A percentile compares a stretch with the other conserved stretches of the same genome.
These are phyloP conservation scores for Apiospora aurea DNA, from an alignment of 2,329 filamentous ascomycete species.

Conservation along the genomic window DNA sequence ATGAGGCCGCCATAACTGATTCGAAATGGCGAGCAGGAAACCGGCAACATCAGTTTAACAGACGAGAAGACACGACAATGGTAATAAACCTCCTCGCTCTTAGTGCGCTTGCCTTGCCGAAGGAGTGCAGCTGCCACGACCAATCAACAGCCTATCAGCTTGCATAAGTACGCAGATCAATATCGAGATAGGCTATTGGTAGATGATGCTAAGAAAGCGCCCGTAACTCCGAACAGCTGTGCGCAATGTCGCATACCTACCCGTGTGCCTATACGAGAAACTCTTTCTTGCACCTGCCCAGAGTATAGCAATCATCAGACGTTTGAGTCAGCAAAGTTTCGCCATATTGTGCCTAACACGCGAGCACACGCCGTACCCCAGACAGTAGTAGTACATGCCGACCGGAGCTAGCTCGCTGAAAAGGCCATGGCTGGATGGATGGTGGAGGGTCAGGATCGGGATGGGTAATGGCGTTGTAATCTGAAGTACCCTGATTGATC, in stretches of 20 bases:
- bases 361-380: neutral
- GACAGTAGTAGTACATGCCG: neutral
- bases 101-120: neutral
- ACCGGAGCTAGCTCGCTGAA: slow-evolving; percentile 15
- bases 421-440: neutral
- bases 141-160: neutral
- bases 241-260: neutral
- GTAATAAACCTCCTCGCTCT: neutral
- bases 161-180: neutral
- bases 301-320: neutral
- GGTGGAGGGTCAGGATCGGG: slow-evolving; percentile 1
- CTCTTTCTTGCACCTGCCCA: neutral
- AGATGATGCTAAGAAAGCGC: neutral
- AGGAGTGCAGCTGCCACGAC: neutral
- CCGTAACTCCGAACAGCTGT: neutral
- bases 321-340: neutral
- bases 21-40: neutral
- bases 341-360: neutral
- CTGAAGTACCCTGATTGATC: slow-evolving; percentile 2
- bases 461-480: slow-evolving; percentile 17
- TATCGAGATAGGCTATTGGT: neutral
- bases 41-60: neutral
- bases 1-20: neutral
- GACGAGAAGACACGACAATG: neutral
- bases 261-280: neutral